phyloP scores from a whole-genome alignment of 2,329 filamentous ascomycete species.

The Nemania sp. region DNA sequence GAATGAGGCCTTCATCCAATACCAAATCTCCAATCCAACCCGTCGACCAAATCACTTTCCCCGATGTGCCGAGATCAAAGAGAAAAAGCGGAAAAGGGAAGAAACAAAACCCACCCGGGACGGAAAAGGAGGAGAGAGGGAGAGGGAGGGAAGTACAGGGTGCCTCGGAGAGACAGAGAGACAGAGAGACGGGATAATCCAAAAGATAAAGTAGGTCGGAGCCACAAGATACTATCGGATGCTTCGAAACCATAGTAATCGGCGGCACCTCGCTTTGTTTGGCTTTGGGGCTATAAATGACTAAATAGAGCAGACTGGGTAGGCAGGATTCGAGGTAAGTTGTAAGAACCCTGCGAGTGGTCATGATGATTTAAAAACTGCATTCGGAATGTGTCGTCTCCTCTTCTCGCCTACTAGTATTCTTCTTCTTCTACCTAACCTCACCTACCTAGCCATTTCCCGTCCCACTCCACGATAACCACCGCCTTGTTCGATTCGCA shows the following conservation, averaged over 20 bases:
- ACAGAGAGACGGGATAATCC: conserved; percentile 11
- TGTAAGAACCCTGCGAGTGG: conserved; percentile 24
- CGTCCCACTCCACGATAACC: not conserved
- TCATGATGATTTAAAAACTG: conserved; percentile 29
- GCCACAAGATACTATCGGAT: conserved; percentile 2
- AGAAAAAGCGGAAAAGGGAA: conserved; percentile 10
- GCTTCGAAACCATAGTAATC: conserved; percentile 25
- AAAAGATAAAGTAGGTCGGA: conserved; percentile 12
- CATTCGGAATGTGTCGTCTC: conserved; percentile 23
- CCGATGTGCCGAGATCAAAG: conserved; percentile 7
- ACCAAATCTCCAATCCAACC: conserved; percentile 5
- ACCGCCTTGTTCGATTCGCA: conserved; percentile 2
- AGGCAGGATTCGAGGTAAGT: conserved; percentile 9
- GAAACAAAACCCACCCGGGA: conserved; percentile 13
- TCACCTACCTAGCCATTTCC: conserved; percentile 1
- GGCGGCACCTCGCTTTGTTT: conserved; percentile 27
- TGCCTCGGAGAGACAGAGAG: conserved; percentile 11
- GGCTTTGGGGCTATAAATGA: conserved; percentile 17
- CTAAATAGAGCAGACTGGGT: conserved; percentile 11
- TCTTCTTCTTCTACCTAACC: not conserved
- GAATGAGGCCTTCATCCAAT: conserved; percentile 12
- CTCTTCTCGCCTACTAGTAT: conserved; percentile 15
- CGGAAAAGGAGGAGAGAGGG: conserved; percentile 1
- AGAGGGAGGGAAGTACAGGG: conserved; percentile 1
- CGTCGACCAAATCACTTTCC: not conserved